Base-by-base conservation (phyloP, 2,329 filamentous ascomycete genomes). In the Aspergillus latus region DNA sequence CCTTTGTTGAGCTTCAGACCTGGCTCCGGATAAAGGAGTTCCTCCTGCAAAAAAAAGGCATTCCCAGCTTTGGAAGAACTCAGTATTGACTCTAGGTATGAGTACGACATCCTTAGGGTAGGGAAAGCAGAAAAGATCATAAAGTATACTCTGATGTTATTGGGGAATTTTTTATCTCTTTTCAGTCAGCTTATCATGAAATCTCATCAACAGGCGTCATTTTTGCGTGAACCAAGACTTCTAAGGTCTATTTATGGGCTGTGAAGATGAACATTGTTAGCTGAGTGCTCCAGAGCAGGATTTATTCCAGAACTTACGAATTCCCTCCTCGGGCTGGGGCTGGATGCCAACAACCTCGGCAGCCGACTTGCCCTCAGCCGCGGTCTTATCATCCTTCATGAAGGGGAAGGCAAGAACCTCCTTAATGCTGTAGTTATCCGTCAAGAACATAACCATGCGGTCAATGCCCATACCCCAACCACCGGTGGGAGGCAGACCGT, bases 381-480 rank as follows among this genome's bases (percentile, higher is more conserved):
- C 71, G 32, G 79, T 80, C 71, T 82, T 81, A 74, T 93, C 89
- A 49, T 93, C 89, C 85, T 96, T 96, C 90, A 99, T 96, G 79
- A 97, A 93, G 9, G 94, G 94, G 85, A 99, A 99, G 6, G 93
- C 87, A 61, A 97, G 78, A 2, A 97, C 93, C 77, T 99, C 94
- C 77, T 94, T 92, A 74, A 99, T 99, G 66, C 85, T 90, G 80
- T 96, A 94, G 78, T 96, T 90, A 77, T 97, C 86, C 47, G 93
- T 96, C 75, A 97, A 78, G 84, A 96, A 96, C 92, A 96, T 96
- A 74, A 92, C 89, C 74, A 96, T 78, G 59, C 93, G 87, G 79
- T 97, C 92, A 64, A 96, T 94, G 62, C 93, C 94, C 84, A 97
- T 90, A 64, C 92, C 94, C 88, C 90, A 99, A 48, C 94, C 94